A percentile compares a stretch with the other conserved stretches of the same genome.
Conservation (phyloP, 352 stramenopile species). For the Pythium chondricola region DNA sequence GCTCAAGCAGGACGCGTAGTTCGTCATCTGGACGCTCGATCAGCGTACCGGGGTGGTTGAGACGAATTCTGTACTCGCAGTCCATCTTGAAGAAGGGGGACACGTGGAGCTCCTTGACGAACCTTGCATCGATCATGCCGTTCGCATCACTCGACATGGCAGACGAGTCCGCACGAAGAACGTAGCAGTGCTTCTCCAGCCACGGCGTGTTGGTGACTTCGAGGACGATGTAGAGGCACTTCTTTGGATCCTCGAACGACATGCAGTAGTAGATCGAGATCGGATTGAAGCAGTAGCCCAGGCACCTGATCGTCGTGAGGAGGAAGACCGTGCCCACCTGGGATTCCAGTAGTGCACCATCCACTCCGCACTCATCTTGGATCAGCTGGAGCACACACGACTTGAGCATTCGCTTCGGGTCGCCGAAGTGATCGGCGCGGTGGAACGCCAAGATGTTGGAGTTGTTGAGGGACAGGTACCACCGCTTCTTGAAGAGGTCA, state of each 20-base stretch:
- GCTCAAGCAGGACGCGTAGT: conserved; percentile 13
- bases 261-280: conserved; percentile 28
- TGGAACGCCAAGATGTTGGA: conserved; percentile 18
- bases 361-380: conserved; percentile 12
- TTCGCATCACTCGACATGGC: not conserved
- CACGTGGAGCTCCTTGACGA: conserved; percentile 20
- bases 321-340: conserved; percentile 15
- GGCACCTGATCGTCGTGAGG: conserved; percentile 19
- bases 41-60: conserved; percentile 16
- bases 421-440: conserved; percentile 18
- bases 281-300: conserved; percentile 23
- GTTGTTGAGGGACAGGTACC: conserved; percentile 17
- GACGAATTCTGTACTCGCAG: conserved; percentile 19
- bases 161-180: conserved; percentile 5
- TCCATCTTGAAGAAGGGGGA: conserved; percentile 24
- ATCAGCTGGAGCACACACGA: conserved; percentile 18
- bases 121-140: conserved; percentile 14
- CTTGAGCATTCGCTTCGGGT: conserved; percentile 18
- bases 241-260: conserved; percentile 11
- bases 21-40: conserved; percentile 3
- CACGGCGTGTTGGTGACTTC: conserved; percentile 24
- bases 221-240: conserved; percentile 20
- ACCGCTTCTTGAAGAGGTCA: conserved; percentile 14
- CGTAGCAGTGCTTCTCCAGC: conserved; percentile 22
- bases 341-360: conserved; percentile 3